These are phyloP conservation scores for Zancudomyces culisetae DNA, from an alignment of 371 early-diverging fungal genomes.

Conservation along the genomic window DNA sequence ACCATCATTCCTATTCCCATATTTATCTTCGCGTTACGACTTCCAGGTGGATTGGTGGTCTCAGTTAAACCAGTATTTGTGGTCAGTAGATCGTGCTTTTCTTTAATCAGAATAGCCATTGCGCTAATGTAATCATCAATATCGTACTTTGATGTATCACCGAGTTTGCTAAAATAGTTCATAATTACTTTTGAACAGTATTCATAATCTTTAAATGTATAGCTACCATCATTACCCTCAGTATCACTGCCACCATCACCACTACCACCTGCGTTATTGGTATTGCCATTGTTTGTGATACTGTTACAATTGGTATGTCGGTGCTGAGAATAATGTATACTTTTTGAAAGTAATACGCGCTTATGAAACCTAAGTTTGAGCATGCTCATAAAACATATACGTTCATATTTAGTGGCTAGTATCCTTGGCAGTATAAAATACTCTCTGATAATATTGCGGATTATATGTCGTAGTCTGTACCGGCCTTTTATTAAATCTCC, in stretches of 20 bases:
- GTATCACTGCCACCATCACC: too few species aligned
- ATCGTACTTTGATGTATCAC: neutral
- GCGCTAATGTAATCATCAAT: neutral
- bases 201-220: neutral
- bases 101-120: neutral
- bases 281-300: too few species aligned
- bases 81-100: neutral
- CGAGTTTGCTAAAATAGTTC: neutral
- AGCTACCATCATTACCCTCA: too few species aligned
- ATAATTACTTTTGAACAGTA: neutral
- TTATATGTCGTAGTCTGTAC: too few species aligned
- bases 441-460: slow-evolving; percentile 17
- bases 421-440: slow-evolving; percentile 25
- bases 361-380: slow-evolving; percentile 34
- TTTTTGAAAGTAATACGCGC: slow-evolving; percentile 16
- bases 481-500: too few species aligned
- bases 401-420: slow-evolving; percentile 27
- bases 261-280: too few species aligned
- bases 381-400: slow-evolving; percentile 28
- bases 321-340: neutral
- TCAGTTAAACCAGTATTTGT: neutral
- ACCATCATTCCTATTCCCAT: too few species aligned
- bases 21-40: too few species aligned
- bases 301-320: too few species aligned
- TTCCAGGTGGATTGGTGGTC: too few species aligned